Conservation (phyloP, 2,329 filamentous ascomycete genomes). For the Elsinoe perseae region DNA sequence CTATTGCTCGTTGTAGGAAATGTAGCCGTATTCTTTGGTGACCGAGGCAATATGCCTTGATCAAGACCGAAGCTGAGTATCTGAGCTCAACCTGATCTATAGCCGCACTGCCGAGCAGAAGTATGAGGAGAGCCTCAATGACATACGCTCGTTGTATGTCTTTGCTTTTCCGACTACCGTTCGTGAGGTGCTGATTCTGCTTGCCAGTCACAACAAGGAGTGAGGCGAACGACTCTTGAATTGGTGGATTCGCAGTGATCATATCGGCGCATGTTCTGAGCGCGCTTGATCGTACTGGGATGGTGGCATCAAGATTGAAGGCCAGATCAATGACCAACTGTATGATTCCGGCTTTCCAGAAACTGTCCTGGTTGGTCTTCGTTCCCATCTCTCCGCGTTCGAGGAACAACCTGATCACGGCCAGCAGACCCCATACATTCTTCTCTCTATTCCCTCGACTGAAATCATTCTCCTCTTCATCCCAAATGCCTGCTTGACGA, state of each 20-base stretch:
- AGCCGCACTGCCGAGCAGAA: conserved; percentile 63
- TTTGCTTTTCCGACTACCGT: conserved; percentile 47
- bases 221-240: conserved; percentile 87
- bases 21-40: conserved; percentile 76
- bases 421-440: conserved; percentile 83
- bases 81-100: conserved; percentile 68
- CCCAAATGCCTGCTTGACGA: conserved; percentile 49
- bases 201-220: conserved; percentile 56
- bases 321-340: conserved; percentile 73
- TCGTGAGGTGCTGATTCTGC: conserved; percentile 33
- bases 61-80: conserved; percentile 76
- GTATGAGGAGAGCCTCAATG: conserved; percentile 82
- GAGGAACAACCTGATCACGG: conserved; percentile 79
- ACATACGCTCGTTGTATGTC: conserved; percentile 55
- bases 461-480: conserved; percentile 51
- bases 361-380: conserved; percentile 72
- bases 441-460: conserved; percentile 76
- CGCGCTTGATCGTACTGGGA: conserved; percentile 78
- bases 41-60: conserved; percentile 84
- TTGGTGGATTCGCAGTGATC: conserved; percentile 67
- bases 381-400: conserved; percentile 73
- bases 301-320: conserved; percentile 64
- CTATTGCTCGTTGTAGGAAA: conserved; percentile 81
- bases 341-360: conserved; percentile 74
- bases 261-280: conserved; percentile 79